Evolutionary conservation across 169 alveolate genomes (phyloP), one percentile per base, ranked within the genome.

Genomic region (Eimeria acervulina): DNA sequence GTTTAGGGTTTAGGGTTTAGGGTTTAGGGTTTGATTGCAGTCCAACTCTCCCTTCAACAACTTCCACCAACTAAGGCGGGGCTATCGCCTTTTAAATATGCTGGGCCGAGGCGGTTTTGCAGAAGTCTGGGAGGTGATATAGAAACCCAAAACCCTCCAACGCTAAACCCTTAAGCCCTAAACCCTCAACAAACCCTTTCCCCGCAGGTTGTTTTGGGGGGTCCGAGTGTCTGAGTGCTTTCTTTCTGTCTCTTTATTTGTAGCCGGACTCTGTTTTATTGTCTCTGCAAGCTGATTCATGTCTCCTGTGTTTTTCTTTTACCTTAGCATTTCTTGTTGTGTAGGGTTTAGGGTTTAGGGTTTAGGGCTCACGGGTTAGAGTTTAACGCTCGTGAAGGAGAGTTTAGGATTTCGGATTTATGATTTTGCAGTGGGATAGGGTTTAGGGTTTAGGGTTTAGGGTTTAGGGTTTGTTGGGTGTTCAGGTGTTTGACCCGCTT

Each of bases 81-180:
- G 94, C 70, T 94, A 83, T 52, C 80, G 98, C 63, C 95, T 98
- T 95, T 96, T 98, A 94, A 98, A 98, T 87, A 97, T 98, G 98
- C 97, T 98, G 40, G 99, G 99, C 19, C 98, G 98, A 95, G 99
- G 99, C 19, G 99, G 99, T 21, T 98, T 98, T 90, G 99, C 99
- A 12, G 99, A 98, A 95, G 99, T 98, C 12, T 98, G 99, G 99
- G 99, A 98, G 95, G 99, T 95, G 31, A 40, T 33, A 5, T 21
- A 38, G 7, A 42, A 44, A 2, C 33, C 76, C 76, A 19, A 7
- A 66, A 66, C 76, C 76, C 76, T 66, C 23, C 10, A 51, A 17
- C 68, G n/a, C 68, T 51, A 17, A 51, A 17, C 59, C 15, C 21
- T 12, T 47, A 42, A 44, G 13, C 33, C 76, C 76, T 66, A 7